phyloP scores from a whole-genome alignment of 768 basidiomycete species.

The Xerocomellus intermedius region DNA sequence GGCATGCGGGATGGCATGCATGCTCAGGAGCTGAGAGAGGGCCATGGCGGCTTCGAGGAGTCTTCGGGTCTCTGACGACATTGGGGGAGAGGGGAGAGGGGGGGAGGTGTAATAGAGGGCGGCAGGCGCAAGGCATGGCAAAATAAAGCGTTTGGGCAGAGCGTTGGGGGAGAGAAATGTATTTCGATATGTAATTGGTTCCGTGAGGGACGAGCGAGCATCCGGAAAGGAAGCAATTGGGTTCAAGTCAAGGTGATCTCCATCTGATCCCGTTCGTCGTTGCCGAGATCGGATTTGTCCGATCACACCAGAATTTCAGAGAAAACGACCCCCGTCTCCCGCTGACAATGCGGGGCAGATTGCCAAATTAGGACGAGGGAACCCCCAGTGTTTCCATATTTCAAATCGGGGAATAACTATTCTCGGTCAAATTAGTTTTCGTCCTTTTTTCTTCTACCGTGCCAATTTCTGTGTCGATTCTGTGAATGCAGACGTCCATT shows the following conservation, averaged over 20 bases:
- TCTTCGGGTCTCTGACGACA: conserved; percentile 67
- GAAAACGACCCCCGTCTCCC: not conserved
- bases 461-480: not conserved
- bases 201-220: conserved; percentile 44
- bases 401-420: conserved; percentile 14
- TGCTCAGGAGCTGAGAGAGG: conserved; percentile 63
- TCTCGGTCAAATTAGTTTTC: conserved; percentile 19
- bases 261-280: conserved; percentile 24
- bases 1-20: conserved; percentile 67
- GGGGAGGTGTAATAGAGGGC: conserved; percentile 25
- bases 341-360: conserved; percentile 16
- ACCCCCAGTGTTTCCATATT: conserved; percentile 18
- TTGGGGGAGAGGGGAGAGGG: conserved; percentile 29
- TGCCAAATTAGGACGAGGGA: conserved; percentile 18
- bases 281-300: conserved; percentile 30
- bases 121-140: conserved; percentile 53
- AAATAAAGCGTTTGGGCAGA: conserved; percentile 40
- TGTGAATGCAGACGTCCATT: conserved; percentile 36
- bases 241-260: conserved; percentile 19
- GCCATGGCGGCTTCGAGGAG: conserved; percentile 75
- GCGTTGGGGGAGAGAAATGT: conserved; percentile 37
- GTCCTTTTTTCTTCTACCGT: conserved; percentile 20
- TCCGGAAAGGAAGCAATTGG: conserved; percentile 36
- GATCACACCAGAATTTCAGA: conserved; percentile 6
- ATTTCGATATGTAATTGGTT: conserved; percentile 51